Base-by-base conservation (phyloP, 106 monocot species). In the Allium fistulosum region DNA sequence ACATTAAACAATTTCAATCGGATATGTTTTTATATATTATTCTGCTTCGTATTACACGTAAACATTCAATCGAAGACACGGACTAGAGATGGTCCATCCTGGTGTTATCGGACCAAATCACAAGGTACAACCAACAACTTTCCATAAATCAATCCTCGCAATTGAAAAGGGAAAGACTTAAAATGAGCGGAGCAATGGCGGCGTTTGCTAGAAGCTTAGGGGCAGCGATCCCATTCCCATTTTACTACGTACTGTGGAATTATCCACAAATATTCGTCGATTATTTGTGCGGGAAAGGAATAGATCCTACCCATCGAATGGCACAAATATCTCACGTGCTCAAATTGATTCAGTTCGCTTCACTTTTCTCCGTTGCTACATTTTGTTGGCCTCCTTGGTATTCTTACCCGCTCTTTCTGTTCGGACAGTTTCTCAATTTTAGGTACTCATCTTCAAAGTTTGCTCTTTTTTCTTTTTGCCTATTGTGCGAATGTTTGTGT, bases 401-500 rank as follows among this genome's bases (percentile, higher is more conserved):
- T 72, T 92, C 71, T 75, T 11, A 57, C 62, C 37, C 75, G 60
- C 78, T 96, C 51, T 80, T 96, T 79, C 9, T 68, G 64, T 70
- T 74, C 48, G 96, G 96, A 47, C 96, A 89, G 75, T 89, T 74
- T 80, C 96, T 97, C 72, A 97, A 97, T 76, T 87, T 89, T 84
- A 96, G 46, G 64, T 64, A 49, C 0, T 15, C 2, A 1, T 48
- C 49, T 16, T 62, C 45, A 45, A 12, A 55, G 11, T 8, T 15
- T 55, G 53, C 15, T 12, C 11, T 55, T 55, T 55, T 55, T 55
- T 37, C 37, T 5, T 37, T 37, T 37, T 37, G 37, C 37, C 37
- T 37, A 37, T 37, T 37, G 2, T 37, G 37, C 5, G 37, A 37
- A 37, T 2, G 37, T 37, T 37, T 37, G 37, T 37, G 37, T 37